Evolutionary conservation across 2,329 filamentous ascomycete species (phyloP).

Genomic region (Apiospora koreana): DNA sequence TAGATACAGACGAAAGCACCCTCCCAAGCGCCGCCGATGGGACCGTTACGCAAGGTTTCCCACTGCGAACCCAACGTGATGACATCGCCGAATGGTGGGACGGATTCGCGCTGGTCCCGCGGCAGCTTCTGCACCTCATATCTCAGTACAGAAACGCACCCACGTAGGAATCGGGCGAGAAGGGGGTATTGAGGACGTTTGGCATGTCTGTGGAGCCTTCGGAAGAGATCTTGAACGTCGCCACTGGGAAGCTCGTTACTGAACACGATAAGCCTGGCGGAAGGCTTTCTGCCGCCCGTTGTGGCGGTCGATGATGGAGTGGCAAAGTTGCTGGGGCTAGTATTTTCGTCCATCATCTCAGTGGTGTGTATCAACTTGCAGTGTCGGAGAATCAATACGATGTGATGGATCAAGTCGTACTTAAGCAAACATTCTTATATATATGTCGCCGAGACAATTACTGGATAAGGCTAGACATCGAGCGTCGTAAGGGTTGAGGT

Average conservation of each 20-base stretch:
- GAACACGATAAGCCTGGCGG: background rate
- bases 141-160: conserved; percentile 1
- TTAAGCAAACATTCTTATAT: too few relatives aligned
- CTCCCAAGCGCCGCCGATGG: background rate
- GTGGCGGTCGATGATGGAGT: background rate
- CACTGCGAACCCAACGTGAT: background rate
- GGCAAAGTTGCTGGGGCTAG: background rate
- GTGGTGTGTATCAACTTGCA: too few relatives aligned
- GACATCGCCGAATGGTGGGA: conserved; percentile 2
- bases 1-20: conserved; percentile 2
- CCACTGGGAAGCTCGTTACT: background rate
- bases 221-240: background rate
- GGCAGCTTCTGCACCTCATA: conserved; percentile 5
- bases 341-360: background rate
- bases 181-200: background rate
- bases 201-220: background rate
- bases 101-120: background rate
- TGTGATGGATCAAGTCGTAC: too few relatives aligned
- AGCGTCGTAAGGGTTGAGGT: too few relatives aligned
- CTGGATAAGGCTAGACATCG: too few relatives aligned
- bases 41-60: background rate
- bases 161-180: background rate
- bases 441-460: too few relatives aligned
- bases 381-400: too few relatives aligned
- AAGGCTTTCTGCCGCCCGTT: background rate